A percentile compares a stretch with the other conserved stretches of the same genome.
Conservation (phyloP, 2,329 filamentous ascomycete genomes). For the Neonectria hederae region DNA sequence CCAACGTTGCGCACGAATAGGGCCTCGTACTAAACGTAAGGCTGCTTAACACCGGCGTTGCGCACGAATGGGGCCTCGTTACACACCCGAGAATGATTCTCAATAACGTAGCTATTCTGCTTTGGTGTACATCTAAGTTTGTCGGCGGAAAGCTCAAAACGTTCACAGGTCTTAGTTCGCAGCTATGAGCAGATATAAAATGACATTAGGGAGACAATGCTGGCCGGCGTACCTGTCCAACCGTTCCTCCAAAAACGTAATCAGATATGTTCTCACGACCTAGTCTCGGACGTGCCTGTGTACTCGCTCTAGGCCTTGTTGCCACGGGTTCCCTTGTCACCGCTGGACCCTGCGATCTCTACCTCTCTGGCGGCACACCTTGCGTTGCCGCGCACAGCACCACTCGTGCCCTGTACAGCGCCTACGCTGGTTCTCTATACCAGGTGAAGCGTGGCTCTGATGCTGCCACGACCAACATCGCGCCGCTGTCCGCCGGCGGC, state of each 20-base stretch:
- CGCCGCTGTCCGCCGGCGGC: conserved; percentile 65
- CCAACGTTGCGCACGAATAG: conserved; percentile 14
- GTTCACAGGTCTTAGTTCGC: not conserved
- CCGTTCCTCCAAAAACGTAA: not conserved
- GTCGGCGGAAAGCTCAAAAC: not conserved
- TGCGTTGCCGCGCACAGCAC: conserved; percentile 72
- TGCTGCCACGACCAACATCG: conserved; percentile 25
- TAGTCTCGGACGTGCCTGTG: conserved; percentile 15
- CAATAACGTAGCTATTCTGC: not conserved
- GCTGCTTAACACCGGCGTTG: not conserved
- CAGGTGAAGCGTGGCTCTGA: conserved; percentile 67
- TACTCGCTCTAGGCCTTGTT: conserved; percentile 31
- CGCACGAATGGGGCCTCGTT: conserved; percentile 2
- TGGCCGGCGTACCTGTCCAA: not conserved
- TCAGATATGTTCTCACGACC: not conserved
- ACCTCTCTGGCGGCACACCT: conserved; percentile 65
- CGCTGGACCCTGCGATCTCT: conserved; percentile 68
- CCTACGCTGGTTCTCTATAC: conserved; percentile 64
- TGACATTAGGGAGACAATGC: not conserved
- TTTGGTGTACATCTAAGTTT: not conserved
- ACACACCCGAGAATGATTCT: not conserved
- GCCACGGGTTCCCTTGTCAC: conserved; percentile 16
- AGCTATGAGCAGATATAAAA: conserved; percentile 2
- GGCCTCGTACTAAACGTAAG: not conserved
- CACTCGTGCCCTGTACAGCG: conserved; percentile 68